Base-by-base conservation (phyloP, 176 grass and related monocot species). In the maize (Zea mays) region DNA sequence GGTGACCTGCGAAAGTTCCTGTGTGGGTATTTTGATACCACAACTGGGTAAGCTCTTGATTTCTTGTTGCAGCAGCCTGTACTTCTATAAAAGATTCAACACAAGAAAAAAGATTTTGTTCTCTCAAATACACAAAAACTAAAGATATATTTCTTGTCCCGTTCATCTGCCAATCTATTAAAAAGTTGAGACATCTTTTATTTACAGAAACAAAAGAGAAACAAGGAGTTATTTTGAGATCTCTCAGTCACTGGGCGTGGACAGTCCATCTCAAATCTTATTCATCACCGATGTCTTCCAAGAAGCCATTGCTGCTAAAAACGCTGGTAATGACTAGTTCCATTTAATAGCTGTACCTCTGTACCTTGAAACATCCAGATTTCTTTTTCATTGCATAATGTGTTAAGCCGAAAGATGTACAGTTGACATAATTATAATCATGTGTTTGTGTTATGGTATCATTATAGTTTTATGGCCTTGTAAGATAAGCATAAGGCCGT, bases 11-110 rank as follows among this genome's bases (percentile, higher is more conserved):
- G 91, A 43, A 83, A 84, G 17, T 92, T 85, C 77, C 62, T 98
- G 17, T 94, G 73, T 88, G 95, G 95, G 34, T 98, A 83, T 88
- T 98, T 98, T 74, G 95, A 98, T 71, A 98, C 95, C 51, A 92
- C 79, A 67, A 84, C 89, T 5, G 95, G 95, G 95, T 98, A 85
- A 76, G 85, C 14, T 84, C 82, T 86, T 15, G 2, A 65, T 61
- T 73, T 89, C 45, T 82, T 88, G 49, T 78, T 65, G 39, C 44
- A 64, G 67, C 67, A 38, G 12, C 65, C 40, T 49, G 27, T 70
- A 16, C 5, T 36, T 16, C 2, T 61, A 8, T 77, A 19, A 35
- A 83, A 71, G 58, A 73, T 9, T 84, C 44, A 52, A 15, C 54
- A 50, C 35, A 36, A n/a, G 72, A 44, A 84, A 44, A 38, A 67